These are phyloP conservation scores for Kluyveromyces dobzhanskii DNA, from an alignment of 805 yeast species.

Conservation along the genomic window DNA sequence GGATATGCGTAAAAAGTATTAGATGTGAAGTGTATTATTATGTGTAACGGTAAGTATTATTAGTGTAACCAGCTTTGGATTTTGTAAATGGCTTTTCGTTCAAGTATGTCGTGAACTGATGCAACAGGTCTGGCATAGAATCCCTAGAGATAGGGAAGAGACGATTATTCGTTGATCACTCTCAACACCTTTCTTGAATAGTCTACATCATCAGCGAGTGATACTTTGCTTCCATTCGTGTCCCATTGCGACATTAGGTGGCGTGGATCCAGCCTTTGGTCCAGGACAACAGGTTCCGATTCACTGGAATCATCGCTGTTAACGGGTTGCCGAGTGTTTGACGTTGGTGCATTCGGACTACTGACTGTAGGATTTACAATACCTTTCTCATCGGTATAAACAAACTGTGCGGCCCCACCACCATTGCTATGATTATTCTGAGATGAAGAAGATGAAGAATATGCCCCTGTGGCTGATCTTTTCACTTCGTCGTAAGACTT, in stretches of 20 bases:
- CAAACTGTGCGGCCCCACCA: conserved; percentile 12
- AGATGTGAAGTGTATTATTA: too few relatives aligned
- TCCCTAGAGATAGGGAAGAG: too few relatives aligned
- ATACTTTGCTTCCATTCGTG: conserved; percentile 14
- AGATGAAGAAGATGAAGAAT: conserved; percentile 9
- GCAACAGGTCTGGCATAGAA: too few relatives aligned
- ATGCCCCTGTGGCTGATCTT: conserved; percentile 9
- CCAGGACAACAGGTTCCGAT: conserved; percentile 26
- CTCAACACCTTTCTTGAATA: conserved; percentile 41
- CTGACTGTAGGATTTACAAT: conserved; percentile 6
- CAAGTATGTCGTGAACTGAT: too few relatives aligned
- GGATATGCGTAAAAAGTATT: too few relatives aligned
- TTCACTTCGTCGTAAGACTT: conserved; percentile 18
- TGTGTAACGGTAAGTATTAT: too few relatives aligned
- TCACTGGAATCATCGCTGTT: conserved; percentile 8
- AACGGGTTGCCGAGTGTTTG: conserved; percentile 1
- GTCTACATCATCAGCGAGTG: conserved; percentile 42
- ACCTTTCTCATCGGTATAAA: conserved; percentile 19
- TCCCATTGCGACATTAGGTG: conserved; percentile 16
- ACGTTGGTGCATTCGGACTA: not conserved
- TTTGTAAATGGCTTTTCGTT: too few relatives aligned
- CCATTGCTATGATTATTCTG: conserved; percentile 1
- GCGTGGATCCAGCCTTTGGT: conserved; percentile 32
- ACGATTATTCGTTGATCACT: conserved; percentile 32
- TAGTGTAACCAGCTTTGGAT: too few relatives aligned